These are phyloP conservation scores for Fabrea salina DNA, from an alignment of 169 alveolate species.

Conservation along the genomic window DNA sequence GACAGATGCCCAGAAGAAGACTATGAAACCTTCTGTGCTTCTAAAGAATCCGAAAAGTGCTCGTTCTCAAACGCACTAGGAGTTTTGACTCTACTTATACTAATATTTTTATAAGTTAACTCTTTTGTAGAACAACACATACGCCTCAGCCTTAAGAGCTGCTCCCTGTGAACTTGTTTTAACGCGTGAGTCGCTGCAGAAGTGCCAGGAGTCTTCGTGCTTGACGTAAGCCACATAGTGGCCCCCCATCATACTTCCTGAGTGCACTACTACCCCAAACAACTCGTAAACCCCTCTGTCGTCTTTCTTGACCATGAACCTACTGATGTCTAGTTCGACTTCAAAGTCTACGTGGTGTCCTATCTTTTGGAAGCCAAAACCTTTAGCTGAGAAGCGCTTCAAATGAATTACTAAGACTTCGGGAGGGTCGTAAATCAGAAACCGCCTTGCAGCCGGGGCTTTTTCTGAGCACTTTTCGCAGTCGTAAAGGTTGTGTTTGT, in stretches of 20 bases:
- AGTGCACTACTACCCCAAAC: conserved; percentile 66
- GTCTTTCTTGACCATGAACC: not conserved
- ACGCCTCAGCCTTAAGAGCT: not conserved
- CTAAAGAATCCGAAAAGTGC: not conserved
- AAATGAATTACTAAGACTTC: not conserved
- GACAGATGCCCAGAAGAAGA: conserved; percentile 31
- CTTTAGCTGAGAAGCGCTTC: not conserved
- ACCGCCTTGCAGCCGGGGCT: conserved; percentile 54
- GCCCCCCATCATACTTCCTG: conserved; percentile 74
- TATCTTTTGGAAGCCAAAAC: not conserved
- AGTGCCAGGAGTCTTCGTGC: not conserved
- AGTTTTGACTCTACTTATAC: no score
- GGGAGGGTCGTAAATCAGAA: conserved; percentile 54
- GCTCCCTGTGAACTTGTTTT: not conserved
- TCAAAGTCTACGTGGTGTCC: not conserved
- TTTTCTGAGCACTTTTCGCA: conserved; percentile 67
- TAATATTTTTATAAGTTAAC: no score
- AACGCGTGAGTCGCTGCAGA: not conserved
- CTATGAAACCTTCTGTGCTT: not conserved
- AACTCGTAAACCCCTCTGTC: conserved; percentile 50
- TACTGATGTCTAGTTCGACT: not conserved
- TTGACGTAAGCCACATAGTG: conserved; percentile 72
- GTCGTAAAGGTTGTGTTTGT: conserved; percentile 33
- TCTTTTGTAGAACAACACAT: not conserved
- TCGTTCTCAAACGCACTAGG: not conserved